These are phyloP conservation scores for Blastocystis sp. DNA, from an alignment of 352 stramenopile genomes.

Conservation along the genomic window DNA sequence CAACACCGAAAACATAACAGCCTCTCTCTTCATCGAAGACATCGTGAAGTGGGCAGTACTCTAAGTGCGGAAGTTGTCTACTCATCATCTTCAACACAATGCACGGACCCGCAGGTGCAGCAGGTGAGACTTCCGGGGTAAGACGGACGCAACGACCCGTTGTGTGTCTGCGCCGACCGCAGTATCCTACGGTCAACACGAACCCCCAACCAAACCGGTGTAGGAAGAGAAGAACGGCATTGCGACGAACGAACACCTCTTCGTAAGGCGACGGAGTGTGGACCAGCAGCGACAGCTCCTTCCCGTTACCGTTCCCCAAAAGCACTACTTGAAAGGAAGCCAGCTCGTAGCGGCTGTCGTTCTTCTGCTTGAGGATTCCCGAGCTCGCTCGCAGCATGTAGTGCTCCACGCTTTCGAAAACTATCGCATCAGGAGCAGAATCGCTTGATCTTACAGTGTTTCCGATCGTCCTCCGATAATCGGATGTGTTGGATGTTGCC, in stretches of 20 bases:
- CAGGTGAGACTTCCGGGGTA: slow-evolving; percentile 54
- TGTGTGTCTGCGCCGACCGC: slow-evolving; percentile 54
- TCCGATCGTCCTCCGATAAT: slow-evolving; percentile 51
- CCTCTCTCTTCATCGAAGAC: slow-evolving; percentile 58
- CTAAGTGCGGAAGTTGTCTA: slow-evolving; percentile 50
- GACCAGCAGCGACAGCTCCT: slow-evolving; percentile 65
- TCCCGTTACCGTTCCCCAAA: neutral
- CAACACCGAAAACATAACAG: neutral
- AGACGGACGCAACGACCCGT: slow-evolving; percentile 23
- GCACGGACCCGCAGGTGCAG: slow-evolving; percentile 60
- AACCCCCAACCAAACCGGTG: neutral
- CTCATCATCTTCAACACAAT: neutral
- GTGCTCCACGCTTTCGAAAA: slow-evolving; percentile 52
- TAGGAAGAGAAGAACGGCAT: slow-evolving; percentile 64
- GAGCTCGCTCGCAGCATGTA: slow-evolving; percentile 45
- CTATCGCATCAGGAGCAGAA: neutral
- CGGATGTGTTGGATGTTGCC: slow-evolving; percentile 36
- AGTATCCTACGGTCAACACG: slow-evolving; percentile 35
- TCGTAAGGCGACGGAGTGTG: slow-evolving; percentile 48
- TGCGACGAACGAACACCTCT: slow-evolving; percentile 62
- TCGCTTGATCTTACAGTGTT: slow-evolving; percentile 39
- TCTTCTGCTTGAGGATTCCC: slow-evolving; percentile 19
- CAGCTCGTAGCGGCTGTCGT: slow-evolving; percentile 63
- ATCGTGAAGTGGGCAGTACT: slow-evolving; percentile 68
- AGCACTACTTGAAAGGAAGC: slow-evolving; percentile 45